phyloP scores from a whole-genome alignment of 371 early-diverging fungal species.

The Mortierella sp. region DNA sequence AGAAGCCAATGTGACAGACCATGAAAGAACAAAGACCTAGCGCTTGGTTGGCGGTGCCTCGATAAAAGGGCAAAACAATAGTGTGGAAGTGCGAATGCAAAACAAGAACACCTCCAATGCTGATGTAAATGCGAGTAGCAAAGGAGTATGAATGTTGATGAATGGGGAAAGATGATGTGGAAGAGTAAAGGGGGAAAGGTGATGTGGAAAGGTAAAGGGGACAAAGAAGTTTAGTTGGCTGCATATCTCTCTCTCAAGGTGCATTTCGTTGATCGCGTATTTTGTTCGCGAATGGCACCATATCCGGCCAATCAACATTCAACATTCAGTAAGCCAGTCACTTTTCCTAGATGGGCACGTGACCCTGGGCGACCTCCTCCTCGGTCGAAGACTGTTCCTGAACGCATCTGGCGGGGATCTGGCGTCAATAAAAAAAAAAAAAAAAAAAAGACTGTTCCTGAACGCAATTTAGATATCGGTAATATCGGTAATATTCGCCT shows the following conservation, averaged over 20 bases:
- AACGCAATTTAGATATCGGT: neutral
- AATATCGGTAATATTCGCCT: too few species aligned
- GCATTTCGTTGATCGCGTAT: neutral
- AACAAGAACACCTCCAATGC: neutral
- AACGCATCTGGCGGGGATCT: too few species aligned
- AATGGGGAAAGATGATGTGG: neutral
- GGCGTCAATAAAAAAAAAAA: too few species aligned
- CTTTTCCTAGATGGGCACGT: neutral
- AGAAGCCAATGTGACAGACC: too few species aligned
- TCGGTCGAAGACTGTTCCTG: neutral
- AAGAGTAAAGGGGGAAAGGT: neutral
- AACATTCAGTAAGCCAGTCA: neutral
- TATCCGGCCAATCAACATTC: conserved; percentile 14
- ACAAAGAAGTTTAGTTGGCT: neutral
- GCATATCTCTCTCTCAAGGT: neutral
- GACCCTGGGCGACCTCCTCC: neutral
- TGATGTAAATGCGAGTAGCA: neutral
- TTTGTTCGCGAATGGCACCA: conserved; percentile 13
- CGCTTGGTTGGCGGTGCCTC: too few species aligned
- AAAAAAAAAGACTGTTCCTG: too few species aligned
- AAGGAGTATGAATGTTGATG: neutral
- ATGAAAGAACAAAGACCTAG: neutral
- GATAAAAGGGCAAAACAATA: too few species aligned
- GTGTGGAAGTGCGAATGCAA: neutral
- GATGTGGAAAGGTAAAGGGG: neutral